A percentile compares a stretch with the other conserved stretches of the same genome.
phyloP scores from a whole-genome alignment of 75 land plant genomes.

The Picea sitchensis region DNA sequence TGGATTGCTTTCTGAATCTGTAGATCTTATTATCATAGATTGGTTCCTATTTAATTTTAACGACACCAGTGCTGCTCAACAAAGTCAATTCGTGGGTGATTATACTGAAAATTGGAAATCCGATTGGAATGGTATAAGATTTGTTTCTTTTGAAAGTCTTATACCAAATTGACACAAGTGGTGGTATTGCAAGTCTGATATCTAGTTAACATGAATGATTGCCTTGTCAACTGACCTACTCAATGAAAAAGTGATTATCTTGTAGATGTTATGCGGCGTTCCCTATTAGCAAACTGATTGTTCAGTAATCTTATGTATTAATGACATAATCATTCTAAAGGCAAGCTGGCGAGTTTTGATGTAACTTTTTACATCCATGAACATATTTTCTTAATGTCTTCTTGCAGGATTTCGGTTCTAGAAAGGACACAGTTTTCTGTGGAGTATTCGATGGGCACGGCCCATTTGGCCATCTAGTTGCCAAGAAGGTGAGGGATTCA shows the following conservation, averaged over 20 bases:
- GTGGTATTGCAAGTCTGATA: constrained; percentile 1
- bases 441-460: constrained; percentile 97
- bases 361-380: neutral
- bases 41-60: neutral
- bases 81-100: neutral
- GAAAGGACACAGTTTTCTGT: constrained; percentile 73
- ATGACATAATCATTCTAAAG: neutral
- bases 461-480: constrained; percentile 87
- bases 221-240: neutral
- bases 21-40: neutral
- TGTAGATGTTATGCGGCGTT: neutral
- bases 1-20: neutral
- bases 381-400: constrained; percentile 6
- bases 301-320: neutral
- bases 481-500: constrained; percentile 77
- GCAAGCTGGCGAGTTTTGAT: neutral
- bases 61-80: neutral
- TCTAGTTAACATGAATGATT: neutral
- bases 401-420: constrained; percentile 58
- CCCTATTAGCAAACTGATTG: neutral
- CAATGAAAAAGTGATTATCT: neutral
- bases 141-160: neutral
- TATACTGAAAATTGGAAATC: neutral
- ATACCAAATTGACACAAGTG: neutral
- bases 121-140: neutral